These are phyloP conservation scores for Pichia gijzeniarum DNA, from an alignment of 805 yeast species.

Conservation along the genomic window DNA sequence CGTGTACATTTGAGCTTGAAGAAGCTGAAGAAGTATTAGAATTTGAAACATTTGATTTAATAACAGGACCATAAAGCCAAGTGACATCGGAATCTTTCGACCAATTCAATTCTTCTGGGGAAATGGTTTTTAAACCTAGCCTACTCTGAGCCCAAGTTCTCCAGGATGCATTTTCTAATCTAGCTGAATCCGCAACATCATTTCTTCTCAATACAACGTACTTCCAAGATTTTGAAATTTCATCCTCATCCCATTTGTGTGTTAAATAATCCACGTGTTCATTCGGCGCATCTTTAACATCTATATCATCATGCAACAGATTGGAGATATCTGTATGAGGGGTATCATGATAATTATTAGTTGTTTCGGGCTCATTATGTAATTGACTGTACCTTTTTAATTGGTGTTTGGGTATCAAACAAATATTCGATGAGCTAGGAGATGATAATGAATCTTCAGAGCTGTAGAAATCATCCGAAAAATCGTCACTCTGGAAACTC, in stretches of 20 bases:
- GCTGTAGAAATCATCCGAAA: constrained; percentile 21
- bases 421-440: constrained; percentile 15
- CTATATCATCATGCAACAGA: constrained; percentile 73
- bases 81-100: constrained; percentile 94
- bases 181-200: constrained; percentile 73
- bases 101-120: constrained; percentile 94
- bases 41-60: constrained; percentile 12
- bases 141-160: constrained; percentile 94
- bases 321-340: constrained; percentile 8
- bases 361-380: neutral
- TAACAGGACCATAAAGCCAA: constrained; percentile 90
- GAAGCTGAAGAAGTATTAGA: neutral
- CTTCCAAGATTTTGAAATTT: constrained; percentile 92
- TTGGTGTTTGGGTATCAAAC: constrained; percentile 29
- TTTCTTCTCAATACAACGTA: constrained; percentile 78
- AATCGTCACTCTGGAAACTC: constrained; percentile 23
- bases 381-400: constrained; percentile 18
- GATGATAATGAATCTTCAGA: constrained; percentile 28
- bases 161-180: constrained; percentile 87
- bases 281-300: constrained; percentile 71
- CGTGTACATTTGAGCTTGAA: neutral
- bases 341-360: constrained; percentile 8
- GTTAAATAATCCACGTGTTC: constrained; percentile 92
- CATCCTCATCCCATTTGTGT: constrained; percentile 93
- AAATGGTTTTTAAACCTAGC: constrained; percentile 63